Conservation (phyloP, 495 filamentous ascomycete genomes). For the Aspergillus cristatus region DNA sequence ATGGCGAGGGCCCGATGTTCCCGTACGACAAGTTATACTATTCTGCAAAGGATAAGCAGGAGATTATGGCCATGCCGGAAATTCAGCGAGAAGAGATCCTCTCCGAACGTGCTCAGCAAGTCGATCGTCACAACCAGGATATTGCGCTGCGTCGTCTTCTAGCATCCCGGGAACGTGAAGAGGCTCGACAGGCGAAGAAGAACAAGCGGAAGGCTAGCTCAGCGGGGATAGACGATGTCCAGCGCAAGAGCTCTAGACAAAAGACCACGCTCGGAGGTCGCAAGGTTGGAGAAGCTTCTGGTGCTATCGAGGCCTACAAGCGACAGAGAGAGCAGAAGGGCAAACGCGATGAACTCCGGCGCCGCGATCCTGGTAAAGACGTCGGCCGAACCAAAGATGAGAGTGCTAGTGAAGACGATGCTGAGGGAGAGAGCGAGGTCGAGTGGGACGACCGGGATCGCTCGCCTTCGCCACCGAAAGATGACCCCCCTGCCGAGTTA, state of each 20-base stretch:
- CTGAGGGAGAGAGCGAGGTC: constrained; percentile 70
- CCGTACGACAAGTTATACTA: constrained; percentile 84
- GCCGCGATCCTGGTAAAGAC: constrained; percentile 52
- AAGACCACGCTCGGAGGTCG: constrained; percentile 69
- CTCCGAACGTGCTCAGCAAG: constrained; percentile 75
- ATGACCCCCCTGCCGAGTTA: constrained; percentile 59
- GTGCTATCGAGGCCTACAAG: constrained; percentile 74
- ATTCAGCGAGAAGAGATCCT: constrained; percentile 83
- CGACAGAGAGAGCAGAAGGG: constrained; percentile 76
- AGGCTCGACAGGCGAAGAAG: constrained; percentile 45
- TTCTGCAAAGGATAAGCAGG: constrained; percentile 65
- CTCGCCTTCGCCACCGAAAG: constrained; percentile 33
- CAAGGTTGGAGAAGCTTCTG: constrained; percentile 69
- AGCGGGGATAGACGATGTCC: constrained; percentile 62
- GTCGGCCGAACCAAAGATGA: constrained; percentile 41
- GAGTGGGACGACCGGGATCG: constrained; percentile 56
- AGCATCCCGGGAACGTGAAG: constrained; percentile 56
- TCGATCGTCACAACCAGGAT: constrained; percentile 73
- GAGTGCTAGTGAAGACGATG: constrained; percentile 51
- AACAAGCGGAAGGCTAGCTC: constrained; percentile 75
- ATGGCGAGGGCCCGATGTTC: constrained; percentile 59
- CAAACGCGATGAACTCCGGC: constrained; percentile 58
- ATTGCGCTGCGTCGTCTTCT: constrained; percentile 73
- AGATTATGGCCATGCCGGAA: constrained; percentile 81
- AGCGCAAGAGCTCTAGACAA: constrained; percentile 73